These are phyloP conservation scores for Sutorius eximius DNA, from an alignment of 1,284 basidiomycete species.

Conservation along the genomic window DNA sequence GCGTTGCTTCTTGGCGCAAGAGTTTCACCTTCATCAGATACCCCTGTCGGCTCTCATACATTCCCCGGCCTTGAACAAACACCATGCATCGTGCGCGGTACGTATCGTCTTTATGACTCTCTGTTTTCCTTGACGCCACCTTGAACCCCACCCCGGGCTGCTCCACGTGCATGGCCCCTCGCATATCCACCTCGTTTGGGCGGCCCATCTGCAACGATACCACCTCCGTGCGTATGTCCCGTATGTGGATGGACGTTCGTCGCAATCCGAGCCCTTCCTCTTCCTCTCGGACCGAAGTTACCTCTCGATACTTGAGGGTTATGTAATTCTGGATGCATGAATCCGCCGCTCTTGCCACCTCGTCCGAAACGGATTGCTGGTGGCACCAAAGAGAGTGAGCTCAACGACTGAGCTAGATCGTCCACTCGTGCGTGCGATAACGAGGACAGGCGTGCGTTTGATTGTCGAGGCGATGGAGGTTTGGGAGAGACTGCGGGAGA, in stretches of 20 bases:
- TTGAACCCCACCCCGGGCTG: slow-evolving; percentile 12
- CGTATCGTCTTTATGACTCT: slow-evolving; percentile 5
- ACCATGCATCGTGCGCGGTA: not conserved
- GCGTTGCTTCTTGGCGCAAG: not conserved
- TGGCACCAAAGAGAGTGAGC: slow-evolving; percentile 67
- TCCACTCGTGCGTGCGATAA: slow-evolving; percentile 37
- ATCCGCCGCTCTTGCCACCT: slow-evolving; percentile 52
- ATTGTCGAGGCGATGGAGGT: slow-evolving; percentile 18
- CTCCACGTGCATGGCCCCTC: slow-evolving; percentile 24
- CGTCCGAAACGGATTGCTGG: slow-evolving; percentile 68
- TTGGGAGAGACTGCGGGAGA: slow-evolving; percentile 28
- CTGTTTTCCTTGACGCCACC: slow-evolving; percentile 8
- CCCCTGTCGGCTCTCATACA: not conserved
- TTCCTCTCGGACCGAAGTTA: slow-evolving; percentile 33
- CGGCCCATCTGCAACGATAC: not conserved
- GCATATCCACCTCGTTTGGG: slow-evolving; percentile 4
- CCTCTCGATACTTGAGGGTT: slow-evolving; percentile 33
- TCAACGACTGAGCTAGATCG: slow-evolving; percentile 48
- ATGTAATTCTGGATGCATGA: slow-evolving; percentile 38
- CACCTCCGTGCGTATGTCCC: slow-evolving; percentile 16
- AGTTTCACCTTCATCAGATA: not conserved
- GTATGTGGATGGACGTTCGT: slow-evolving; percentile 16
- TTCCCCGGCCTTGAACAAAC: not conserved
- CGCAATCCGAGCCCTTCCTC: slow-evolving; percentile 33
- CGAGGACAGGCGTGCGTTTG: slow-evolving; percentile 6